phyloP scores from a whole-genome alignment of 345 rosid genomes.

The Hirschfeldia incana region DNA sequence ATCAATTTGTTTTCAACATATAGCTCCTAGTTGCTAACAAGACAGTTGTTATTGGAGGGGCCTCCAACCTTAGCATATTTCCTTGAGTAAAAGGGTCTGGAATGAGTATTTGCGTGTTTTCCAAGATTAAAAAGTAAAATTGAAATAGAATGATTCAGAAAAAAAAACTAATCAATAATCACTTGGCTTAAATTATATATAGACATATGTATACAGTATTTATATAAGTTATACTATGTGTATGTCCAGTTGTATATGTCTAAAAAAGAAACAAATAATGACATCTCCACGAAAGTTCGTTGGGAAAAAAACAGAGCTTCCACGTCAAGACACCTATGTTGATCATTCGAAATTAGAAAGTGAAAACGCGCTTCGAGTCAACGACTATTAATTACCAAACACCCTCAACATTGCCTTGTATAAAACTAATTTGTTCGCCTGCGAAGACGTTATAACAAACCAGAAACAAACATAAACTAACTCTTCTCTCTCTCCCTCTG shows the following conservation, averaged over 20 bases:
- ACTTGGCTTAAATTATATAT: neutral
- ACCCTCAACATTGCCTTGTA: neutral
- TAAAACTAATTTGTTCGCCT: neutral
- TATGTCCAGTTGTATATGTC: too few relatives aligned
- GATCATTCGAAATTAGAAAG: slow-evolving; percentile 2
- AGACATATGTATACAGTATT: neutral
- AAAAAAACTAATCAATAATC: too few relatives aligned
- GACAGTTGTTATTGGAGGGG: too few relatives aligned
- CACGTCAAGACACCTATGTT: slow-evolving; percentile 37
- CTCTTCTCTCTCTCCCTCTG: neutral
- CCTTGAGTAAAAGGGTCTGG: neutral
- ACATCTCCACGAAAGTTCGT: neutral
- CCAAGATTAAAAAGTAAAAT: neutral
- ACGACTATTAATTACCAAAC: neutral
- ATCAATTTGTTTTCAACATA: too few relatives aligned
- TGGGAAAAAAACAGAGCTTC: slow-evolving; percentile 12
- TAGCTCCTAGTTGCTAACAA: too few relatives aligned
- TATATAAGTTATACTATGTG: too few relatives aligned
- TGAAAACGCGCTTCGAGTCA: slow-evolving; percentile 25
- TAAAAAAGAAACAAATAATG: neutral
- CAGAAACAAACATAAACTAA: slow-evolving; percentile 1
- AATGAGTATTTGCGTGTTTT: neutral
- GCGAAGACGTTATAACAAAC: neutral
- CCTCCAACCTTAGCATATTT: too few relatives aligned
- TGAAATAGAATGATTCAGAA: neutral